phyloP scores from a whole-genome alignment of 2,329 filamentous ascomycete genomes.

The Colletotrichum ledebouriae region DNA sequence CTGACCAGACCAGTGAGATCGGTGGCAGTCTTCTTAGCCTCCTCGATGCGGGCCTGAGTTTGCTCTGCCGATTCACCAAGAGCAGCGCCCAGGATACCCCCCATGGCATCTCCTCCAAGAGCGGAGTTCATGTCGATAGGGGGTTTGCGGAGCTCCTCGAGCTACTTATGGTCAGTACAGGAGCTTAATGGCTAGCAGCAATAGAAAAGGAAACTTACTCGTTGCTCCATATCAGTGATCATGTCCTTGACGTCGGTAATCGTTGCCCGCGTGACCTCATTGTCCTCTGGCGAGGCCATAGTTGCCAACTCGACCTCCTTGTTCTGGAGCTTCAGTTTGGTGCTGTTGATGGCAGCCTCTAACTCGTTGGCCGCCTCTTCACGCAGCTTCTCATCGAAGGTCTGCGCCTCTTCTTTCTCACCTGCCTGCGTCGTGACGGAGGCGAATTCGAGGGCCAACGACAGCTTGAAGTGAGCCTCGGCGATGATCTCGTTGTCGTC shows the following conservation, averaged over 20 bases:
- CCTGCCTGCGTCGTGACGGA: conserved; percentile 76
- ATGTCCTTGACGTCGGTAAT: conserved; percentile 84
- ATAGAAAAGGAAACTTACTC: conserved; percentile 61
- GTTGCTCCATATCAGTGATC: conserved; percentile 82
- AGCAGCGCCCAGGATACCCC: conserved; percentile 74
- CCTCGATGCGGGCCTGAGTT: conserved; percentile 74
- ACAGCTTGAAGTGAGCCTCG: conserved; percentile 97
- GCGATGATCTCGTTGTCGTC: conserved; percentile 88
- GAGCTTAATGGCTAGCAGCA: not conserved
- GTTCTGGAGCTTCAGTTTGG: conserved; percentile 76
- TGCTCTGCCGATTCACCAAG: conserved; percentile 73
- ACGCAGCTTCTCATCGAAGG: conserved; percentile 77
- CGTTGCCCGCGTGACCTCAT: conserved; percentile 70
- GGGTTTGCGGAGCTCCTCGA: conserved; percentile 76
- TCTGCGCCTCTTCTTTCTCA: conserved; percentile 61
- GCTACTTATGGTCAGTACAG: conserved; percentile 54
- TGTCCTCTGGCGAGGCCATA: conserved; percentile 74
- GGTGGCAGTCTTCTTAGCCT: conserved; percentile 80
- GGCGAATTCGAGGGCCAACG: conserved; percentile 92
- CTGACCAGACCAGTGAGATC: conserved; percentile 82
- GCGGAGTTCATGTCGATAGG: conserved; percentile 70
- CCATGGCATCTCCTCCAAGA: conserved; percentile 63
- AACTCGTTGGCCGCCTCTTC: conserved; percentile 80
- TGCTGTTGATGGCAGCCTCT: conserved; percentile 80
- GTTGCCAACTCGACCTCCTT: conserved; percentile 77